These are phyloP conservation scores for Ophiostoma montium DNA, from an alignment of 2,329 filamentous ascomycete species.

Conservation along the genomic window DNA sequence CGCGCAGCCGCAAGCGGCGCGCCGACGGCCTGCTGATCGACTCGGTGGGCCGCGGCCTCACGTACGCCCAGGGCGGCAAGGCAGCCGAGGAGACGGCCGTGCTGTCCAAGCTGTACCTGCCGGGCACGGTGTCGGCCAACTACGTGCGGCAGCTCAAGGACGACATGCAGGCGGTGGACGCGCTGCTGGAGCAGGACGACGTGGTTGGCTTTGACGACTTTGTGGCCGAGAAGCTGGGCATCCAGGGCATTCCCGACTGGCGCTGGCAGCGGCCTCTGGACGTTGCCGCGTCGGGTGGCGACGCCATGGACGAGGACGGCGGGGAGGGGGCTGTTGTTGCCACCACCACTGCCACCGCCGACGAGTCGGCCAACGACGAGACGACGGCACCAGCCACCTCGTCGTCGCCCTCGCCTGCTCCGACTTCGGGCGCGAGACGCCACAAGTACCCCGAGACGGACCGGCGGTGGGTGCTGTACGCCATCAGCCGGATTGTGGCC, in stretches of 20 bases:
- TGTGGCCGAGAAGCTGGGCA: slow-evolving; percentile 28
- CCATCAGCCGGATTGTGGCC: slow-evolving; percentile 44
- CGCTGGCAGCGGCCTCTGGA: slow-evolving; percentile 16
- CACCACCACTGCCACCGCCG: background rate
- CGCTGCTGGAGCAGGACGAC: slow-evolving; percentile 30
- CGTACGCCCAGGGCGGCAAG: background rate
- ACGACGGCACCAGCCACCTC: background rate
- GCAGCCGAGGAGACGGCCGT: background rate
- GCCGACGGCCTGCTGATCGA: slow-evolving; percentile 54
- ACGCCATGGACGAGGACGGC: slow-evolving; percentile 8
- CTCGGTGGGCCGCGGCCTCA: slow-evolving; percentile 53
- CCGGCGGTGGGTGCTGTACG: slow-evolving; percentile 49
- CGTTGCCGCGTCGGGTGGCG: background rate
- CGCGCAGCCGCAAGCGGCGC: slow-evolving; percentile 39
- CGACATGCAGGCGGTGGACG: slow-evolving; percentile 34
- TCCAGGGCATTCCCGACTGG: slow-evolving; percentile 18
- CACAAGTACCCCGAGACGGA: slow-evolving; percentile 40
- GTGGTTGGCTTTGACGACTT: slow-evolving; percentile 32
- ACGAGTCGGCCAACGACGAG: background rate
- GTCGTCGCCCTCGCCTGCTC: background rate
- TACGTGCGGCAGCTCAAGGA: slow-evolving; percentile 32
- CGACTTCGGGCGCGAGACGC: background rate
- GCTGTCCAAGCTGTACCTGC: slow-evolving; percentile 20
- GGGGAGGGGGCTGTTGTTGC: background rate
- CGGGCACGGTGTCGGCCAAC: slow-evolving; percentile 35